These are phyloP conservation scores for Aspergillus egyptiacus DNA, from an alignment of 495 filamentous ascomycete species.

Conservation along the genomic window DNA sequence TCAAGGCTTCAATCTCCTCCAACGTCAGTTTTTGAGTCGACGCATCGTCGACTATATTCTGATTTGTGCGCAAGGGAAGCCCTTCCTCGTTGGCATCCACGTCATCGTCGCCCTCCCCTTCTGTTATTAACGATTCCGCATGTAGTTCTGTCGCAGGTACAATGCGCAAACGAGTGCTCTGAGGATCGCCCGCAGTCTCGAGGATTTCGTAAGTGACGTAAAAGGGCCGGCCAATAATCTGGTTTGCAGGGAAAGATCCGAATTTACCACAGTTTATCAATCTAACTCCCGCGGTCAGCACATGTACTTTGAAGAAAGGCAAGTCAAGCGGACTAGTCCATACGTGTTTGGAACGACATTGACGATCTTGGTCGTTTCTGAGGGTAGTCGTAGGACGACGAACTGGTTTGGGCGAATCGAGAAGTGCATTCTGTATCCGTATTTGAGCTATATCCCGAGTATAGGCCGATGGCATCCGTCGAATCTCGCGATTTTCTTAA, in stretches of 20 bases:
- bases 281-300: conserved; percentile 41
- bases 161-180: conserved; percentile 61
- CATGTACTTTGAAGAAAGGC: neutral
- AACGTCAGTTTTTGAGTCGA: conserved; percentile 75
- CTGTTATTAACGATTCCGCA: conserved; percentile 59
- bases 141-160: conserved; percentile 80
- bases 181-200: conserved; percentile 57
- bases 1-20: conserved; percentile 87
- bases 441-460: neutral
- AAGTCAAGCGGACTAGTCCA: conserved; percentile 30
- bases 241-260: conserved; percentile 78
- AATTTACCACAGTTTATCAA: conserved; percentile 84
- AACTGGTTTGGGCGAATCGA: conserved; percentile 58
- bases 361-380: conserved; percentile 55
- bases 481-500: neutral
- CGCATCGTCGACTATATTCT: conserved; percentile 70
- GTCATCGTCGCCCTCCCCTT: conserved; percentile 46
- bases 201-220: conserved; percentile 85
- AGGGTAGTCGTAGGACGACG: conserved; percentile 62
- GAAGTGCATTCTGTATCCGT: conserved; percentile 31
- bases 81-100: conserved; percentile 48
- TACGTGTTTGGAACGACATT: conserved; percentile 74
- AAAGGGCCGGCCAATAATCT: conserved; percentile 81
- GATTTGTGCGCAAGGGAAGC: conserved; percentile 70
- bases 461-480: neutral